phyloP scores from a whole-genome alignment of 176 grass and related monocot species.

The Bolboschoenus planiculmis region DNA sequence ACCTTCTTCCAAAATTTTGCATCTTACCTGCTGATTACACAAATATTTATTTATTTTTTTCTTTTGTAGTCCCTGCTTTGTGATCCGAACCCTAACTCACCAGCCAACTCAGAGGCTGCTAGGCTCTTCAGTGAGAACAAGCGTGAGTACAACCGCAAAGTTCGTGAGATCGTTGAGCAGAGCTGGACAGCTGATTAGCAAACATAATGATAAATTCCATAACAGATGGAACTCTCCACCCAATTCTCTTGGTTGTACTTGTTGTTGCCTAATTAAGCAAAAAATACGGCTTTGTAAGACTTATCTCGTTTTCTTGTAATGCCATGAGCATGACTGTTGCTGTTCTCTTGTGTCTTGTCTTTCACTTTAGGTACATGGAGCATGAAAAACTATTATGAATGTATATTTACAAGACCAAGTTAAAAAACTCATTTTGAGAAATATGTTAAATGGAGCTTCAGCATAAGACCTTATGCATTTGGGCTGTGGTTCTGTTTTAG shows the following conservation, averaged over 20 bases:
- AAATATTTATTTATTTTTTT: background rate
- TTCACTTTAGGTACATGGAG: conserved; percentile 10
- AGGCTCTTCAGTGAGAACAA: conserved; percentile 87
- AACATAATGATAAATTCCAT: conserved; percentile 25
- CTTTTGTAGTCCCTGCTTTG: conserved; percentile 67
- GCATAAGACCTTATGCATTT: background rate
- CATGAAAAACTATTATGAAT: conserved; percentile 8
- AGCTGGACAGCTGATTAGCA: conserved; percentile 85
- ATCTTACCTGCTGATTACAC: background rate
- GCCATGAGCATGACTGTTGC: background rate
- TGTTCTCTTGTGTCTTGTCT: background rate
- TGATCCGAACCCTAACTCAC: conserved; percentile 89
- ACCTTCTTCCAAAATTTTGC: background rate
- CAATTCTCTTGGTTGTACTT: conserved; percentile 24
- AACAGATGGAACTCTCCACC: conserved; percentile 17
- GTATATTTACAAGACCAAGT: background rate
- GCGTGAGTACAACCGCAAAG: conserved; percentile 85
- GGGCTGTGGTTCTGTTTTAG: background rate
- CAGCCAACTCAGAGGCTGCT: conserved; percentile 87
- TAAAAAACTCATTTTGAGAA: background rate
- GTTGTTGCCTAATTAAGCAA: conserved; percentile 23
- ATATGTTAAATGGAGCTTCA: background rate
- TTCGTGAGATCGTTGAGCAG: conserved; percentile 81
- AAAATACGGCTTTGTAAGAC: conserved; percentile 23
- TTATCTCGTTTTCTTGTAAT: conserved; percentile 24